Conservation (phyloP, 2,329 filamentous ascomycete species). For the Colletotrichum sp. region DNA sequence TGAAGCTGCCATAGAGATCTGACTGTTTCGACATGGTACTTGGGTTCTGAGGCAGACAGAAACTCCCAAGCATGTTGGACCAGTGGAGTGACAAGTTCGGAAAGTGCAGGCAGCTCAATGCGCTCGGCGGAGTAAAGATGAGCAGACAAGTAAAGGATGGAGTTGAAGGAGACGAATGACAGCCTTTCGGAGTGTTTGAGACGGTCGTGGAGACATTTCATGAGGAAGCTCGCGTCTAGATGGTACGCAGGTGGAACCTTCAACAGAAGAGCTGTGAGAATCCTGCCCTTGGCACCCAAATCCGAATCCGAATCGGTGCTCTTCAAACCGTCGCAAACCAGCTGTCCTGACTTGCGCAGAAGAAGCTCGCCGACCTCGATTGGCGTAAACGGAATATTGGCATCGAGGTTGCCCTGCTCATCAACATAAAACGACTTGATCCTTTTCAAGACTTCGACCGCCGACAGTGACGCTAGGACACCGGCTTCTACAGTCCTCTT, state of each 20-base stretch:
- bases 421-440: constrained; percentile 71
- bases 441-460: constrained; percentile 60
- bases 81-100: constrained; percentile 68
- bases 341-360: constrained; percentile 60
- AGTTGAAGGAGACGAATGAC: constrained; percentile 61
- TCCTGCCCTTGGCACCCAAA: constrained; percentile 60
- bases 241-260: constrained; percentile 52
- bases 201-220: constrained; percentile 55
- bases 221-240: constrained; percentile 49
- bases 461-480: constrained; percentile 36
- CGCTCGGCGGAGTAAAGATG: constrained; percentile 60
- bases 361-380: constrained; percentile 65
- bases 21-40: constrained; percentile 93
- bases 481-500: constrained; percentile 28
- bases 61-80: constrained; percentile 79
- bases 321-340: constrained; percentile 53
- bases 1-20: constrained; percentile 87
- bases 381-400: constrained; percentile 61
- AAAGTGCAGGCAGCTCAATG: constrained; percentile 57
- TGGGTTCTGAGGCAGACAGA: constrained; percentile 81
- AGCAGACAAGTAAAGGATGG: constrained; percentile 61
- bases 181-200: constrained; percentile 43
- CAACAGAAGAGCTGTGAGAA: constrained; percentile 61
- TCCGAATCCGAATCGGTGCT: constrained; percentile 46
- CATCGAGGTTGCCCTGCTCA: constrained; percentile 73